Evolutionary conservation across 257 asterid species (phyloP).

Genomic region (Solanum chmielewskii): DNA sequence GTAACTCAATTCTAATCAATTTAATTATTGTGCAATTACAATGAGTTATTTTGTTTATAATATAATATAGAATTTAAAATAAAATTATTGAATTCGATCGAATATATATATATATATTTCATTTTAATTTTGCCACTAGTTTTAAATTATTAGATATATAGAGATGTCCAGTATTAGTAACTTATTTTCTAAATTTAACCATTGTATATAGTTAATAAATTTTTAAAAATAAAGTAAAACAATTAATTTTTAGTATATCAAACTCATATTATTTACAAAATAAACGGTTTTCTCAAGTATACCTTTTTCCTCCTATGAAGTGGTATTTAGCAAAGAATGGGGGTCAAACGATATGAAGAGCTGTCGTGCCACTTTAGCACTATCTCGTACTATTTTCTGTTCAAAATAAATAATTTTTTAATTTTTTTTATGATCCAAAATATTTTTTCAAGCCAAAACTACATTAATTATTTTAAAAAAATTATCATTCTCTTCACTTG

Average conservation of each 20-base stretch:
- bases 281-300: no score
- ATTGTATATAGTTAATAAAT: no score
- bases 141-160: no score
- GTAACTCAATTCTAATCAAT: neutral
- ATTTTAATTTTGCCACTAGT: neutral
- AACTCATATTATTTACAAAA: neutral
- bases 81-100: no score
- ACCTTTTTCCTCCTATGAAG: neutral
- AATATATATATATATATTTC: no score
- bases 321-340: neutral
- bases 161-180: neutral
- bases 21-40: neutral
- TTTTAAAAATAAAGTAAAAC: no score
- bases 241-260: no score
- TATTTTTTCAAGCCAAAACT: neutral
- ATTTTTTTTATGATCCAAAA: neutral
- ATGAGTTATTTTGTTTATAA: no score
- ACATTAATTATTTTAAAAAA: no score
- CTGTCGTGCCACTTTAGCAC: neutral
- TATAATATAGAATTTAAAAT: no score
- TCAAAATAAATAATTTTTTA: no score
- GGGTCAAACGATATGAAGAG: neutral
- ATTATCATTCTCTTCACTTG: neutral
- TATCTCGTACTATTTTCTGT: neutral
- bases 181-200: neutral